Evolutionary conservation across 768 basidiomycete genomes (phyloP).

Genomic region (Lactarius hatsudake): DNA sequence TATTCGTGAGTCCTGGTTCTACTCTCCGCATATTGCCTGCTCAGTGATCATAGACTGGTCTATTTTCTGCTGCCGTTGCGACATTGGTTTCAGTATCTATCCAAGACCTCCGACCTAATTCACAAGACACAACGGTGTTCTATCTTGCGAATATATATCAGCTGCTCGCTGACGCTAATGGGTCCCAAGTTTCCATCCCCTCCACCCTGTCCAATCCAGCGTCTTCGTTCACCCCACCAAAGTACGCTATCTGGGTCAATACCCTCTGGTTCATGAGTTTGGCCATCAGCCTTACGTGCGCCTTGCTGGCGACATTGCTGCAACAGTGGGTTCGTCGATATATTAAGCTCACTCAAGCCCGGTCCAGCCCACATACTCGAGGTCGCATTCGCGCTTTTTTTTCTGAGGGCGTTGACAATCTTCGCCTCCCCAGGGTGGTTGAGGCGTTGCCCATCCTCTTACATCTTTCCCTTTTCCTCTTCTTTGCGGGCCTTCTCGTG

Average conservation of each 20-base stretch:
- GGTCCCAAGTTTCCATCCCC: background rate
- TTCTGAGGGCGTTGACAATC: background rate
- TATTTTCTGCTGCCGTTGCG: background rate
- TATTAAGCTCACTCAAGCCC: background rate
- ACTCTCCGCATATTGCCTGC: background rate
- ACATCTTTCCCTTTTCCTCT: slow-evolving; percentile 6
- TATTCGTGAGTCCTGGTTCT: background rate
- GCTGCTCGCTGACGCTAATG: background rate
- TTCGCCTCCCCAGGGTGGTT: background rate
- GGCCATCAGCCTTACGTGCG: background rate
- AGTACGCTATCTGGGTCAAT: slow-evolving; percentile 4
- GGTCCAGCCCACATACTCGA: background rate
- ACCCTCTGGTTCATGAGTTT: slow-evolving; percentile 9
- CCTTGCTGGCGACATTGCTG: slow-evolving; percentile 1
- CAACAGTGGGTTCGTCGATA: slow-evolving; percentile 13
- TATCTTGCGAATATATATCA: background rate
- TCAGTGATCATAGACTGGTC: background rate
- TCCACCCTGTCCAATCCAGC: background rate
- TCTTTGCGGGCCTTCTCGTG: slow-evolving; percentile 4
- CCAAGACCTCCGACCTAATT: background rate
- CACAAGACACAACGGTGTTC: background rate
- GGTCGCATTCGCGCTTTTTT: background rate
- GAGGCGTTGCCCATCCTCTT: background rate
- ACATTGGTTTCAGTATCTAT: too few species aligned
- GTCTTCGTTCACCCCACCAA: background rate